Conservation (phyloP, 257 asterid genomes). For the Penstemon davidsonii region DNA sequence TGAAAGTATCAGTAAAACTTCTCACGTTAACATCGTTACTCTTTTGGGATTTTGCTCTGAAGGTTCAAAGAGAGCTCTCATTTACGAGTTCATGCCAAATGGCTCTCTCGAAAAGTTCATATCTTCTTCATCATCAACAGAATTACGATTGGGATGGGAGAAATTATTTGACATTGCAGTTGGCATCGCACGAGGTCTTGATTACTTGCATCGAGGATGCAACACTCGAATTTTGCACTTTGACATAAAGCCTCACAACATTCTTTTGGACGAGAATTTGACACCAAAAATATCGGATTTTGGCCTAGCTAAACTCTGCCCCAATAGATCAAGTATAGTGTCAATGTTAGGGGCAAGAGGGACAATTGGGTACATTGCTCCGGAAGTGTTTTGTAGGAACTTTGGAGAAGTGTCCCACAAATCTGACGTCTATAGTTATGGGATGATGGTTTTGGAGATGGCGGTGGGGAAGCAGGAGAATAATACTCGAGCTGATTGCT, state of each 20-base stretch:
- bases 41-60: constrained; percentile 55
- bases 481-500: too few relatives aligned
- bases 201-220: constrained; percentile 43
- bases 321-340: constrained; percentile 36
- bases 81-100: constrained; percentile 49
- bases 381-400: constrained; percentile 10
- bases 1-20: constrained; percentile 22
- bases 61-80: constrained; percentile 47
- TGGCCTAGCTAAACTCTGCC: constrained; percentile 48
- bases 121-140: constrained; percentile 41
- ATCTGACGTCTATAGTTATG: constrained; percentile 62
- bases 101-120: constrained; percentile 48
- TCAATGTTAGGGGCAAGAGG: constrained; percentile 2
- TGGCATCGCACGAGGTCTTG: constrained; percentile 48
- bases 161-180: constrained; percentile 50
- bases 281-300: constrained; percentile 60
- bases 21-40: constrained; percentile 50
- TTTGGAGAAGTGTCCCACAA: constrained; percentile 29
- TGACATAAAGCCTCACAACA: constrained; percentile 56
- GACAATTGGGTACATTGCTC: constrained; percentile 62
- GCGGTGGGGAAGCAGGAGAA: too few relatives aligned
- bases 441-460: neutral
- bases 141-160: constrained; percentile 21
- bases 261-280: constrained; percentile 45
- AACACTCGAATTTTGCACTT: constrained; percentile 53